Evolutionary conservation across 805 yeast species (phyloP), one percentile per base, ranked within the genome.

Genomic region (Cyberlindnera sargentensis): DNA sequence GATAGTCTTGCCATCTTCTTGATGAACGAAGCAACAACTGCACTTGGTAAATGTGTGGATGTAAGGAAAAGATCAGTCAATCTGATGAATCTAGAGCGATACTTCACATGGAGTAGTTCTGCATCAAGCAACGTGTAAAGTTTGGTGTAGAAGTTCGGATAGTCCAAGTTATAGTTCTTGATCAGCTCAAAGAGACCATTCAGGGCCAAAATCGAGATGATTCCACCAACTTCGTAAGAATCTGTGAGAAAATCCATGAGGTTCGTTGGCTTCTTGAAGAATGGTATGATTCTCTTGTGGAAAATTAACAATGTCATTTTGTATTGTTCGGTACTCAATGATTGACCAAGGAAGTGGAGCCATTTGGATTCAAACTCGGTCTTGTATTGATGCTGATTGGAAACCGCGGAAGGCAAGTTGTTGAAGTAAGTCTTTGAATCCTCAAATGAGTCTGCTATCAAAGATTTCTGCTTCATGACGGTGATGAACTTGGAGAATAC

Each of bases 241-340:
- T 86, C 95, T 1, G 96, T 88, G 47, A 91, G 69, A 60, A 91
- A 93, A 66, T 91, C 99, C 96, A 93, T 90, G 37, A 93, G 66
- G 47, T 76, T 72, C 36, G 86, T 84, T 6, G 98, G 95, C 50
- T 80, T 81, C 37, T 76, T 72, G 72, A 88, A 75, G 57, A 73
- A 76, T 33, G 97, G 96, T 32, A 91, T 82, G 35, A 93, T 73
- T 48, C 95, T 69, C 59, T 87, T 88, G 62, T 93, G 97, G 52
- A 93, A 60, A 2, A 89, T 72, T 4, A 78, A 65, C 44, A 91
- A 67, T 5, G 82, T 70, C 2, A 82, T 67, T 61, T 86, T 87
- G 62, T 84, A 82, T 59, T 87, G 95, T 3, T 59, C 63, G 3
- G 58, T 46, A 1, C 72, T 61, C 9, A 77, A 59, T 36, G 68